Evolutionary conservation across 2,329 filamentous ascomycete species (phyloP).

Genomic region (Ploettnerulaceae sp.): DNA sequence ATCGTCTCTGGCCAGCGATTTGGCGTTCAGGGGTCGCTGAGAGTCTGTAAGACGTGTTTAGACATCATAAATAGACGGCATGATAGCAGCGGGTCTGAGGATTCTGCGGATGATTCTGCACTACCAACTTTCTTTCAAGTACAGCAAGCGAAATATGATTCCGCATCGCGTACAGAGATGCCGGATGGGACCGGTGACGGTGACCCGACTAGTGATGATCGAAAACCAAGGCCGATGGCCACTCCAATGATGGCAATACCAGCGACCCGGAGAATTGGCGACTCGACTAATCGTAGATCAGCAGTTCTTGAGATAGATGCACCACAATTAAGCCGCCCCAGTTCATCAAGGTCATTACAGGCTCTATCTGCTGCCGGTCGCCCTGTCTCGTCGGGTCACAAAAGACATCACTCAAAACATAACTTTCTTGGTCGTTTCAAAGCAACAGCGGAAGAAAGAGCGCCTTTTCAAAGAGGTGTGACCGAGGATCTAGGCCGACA

Average conservation of each 20-base stretch:
- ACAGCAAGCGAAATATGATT: constrained; percentile 44
- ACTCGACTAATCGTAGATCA: constrained; percentile 77
- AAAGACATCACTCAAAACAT: constrained; percentile 82
- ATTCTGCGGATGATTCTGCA: constrained; percentile 73
- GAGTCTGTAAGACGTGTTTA: constrained; percentile 91
- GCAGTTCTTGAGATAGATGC: constrained; percentile 86
- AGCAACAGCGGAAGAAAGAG: constrained; percentile 67
- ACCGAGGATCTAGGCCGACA: constrained; percentile 63
- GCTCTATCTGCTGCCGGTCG: constrained; percentile 60
- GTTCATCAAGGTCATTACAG: constrained; percentile 83
- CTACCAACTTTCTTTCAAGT: constrained; percentile 58
- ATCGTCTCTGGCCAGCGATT: constrained; percentile 86
- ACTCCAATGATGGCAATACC: constrained; percentile 70
- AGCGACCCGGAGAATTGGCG: constrained; percentile 59
- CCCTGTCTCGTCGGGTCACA: constrained; percentile 74
- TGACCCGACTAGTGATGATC: constrained; percentile 33
- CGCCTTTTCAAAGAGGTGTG: constrained; percentile 77
- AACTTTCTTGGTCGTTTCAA: constrained; percentile 76
- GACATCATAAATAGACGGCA: constrained; percentile 86
- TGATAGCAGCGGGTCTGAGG: constrained; percentile 81
- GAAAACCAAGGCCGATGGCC: constrained; percentile 48
- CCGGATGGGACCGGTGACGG: constrained; percentile 36
- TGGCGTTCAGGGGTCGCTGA: constrained; percentile 75
- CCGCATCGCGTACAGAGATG: constrained; percentile 37
- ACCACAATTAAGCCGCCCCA: constrained; percentile 80